These are phyloP conservation scores for Fusarium irregulare DNA, from an alignment of 2,329 filamentous ascomycete species.

Conservation along the genomic window DNA sequence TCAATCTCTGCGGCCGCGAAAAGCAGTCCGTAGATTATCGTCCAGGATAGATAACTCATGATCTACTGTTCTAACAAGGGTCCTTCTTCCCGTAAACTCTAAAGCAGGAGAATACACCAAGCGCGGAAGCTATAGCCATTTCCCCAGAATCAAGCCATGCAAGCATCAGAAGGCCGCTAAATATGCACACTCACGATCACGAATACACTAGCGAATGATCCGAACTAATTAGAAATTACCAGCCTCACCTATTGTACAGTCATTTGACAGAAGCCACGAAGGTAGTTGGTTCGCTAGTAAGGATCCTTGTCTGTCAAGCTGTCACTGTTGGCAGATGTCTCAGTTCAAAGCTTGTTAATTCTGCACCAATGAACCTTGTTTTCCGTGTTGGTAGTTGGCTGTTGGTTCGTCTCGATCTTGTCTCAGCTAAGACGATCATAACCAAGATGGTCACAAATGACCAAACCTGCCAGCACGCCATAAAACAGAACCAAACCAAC, in stretches of 20 bases:
- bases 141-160: not conserved
- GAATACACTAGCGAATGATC: too few species aligned
- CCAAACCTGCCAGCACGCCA: not conserved
- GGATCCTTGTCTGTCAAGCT: not conserved
- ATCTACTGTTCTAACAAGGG: not conserved
- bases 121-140: not conserved
- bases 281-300: not conserved
- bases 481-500: not conserved
- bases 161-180: too few species aligned
- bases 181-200: too few species aligned
- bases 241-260: too few species aligned
- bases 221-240: too few species aligned
- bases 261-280: too few species aligned
- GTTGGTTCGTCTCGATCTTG: not conserved
- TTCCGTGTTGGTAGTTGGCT: not conserved
- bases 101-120: not conserved
- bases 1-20: not conserved
- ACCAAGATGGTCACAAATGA: not conserved
- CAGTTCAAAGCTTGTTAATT: not conserved
- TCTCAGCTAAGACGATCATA: not conserved
- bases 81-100: not conserved
- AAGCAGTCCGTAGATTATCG: not conserved
- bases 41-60: not conserved
- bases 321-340: not conserved
- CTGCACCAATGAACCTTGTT: not conserved